phyloP scores from a whole-genome alignment of 768 basidiomycete genomes.

The Serendipita sp. region DNA sequence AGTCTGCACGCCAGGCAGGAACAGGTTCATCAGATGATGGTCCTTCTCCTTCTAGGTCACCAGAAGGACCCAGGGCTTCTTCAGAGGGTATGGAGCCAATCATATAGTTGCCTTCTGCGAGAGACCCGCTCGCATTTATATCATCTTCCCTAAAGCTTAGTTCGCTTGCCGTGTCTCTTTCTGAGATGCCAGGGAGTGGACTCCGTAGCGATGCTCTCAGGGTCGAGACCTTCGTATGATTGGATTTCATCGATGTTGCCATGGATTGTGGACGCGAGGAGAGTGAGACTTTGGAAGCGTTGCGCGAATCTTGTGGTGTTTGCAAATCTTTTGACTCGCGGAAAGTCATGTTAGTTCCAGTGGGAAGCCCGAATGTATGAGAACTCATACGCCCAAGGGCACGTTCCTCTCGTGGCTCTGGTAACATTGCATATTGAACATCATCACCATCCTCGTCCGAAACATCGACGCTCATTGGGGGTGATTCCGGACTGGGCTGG shows the following conservation, averaged over 20 bases:
- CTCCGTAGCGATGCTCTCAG: not conserved
- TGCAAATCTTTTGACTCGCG: not conserved
- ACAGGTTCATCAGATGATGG: not conserved
- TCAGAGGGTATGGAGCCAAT: not conserved
- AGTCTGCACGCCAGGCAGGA: not conserved
- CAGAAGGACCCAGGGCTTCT: not conserved
- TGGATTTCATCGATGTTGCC: not conserved
- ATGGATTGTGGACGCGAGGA: not conserved
- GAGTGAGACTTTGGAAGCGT: not conserved
- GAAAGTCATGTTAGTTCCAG: not conserved
- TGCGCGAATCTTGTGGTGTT: not conserved
- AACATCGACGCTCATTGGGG: not conserved
- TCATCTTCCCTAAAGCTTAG: constrained; percentile 3
- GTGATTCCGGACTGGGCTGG: not conserved
- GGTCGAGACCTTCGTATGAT: not conserved
- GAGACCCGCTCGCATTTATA: not conserved
- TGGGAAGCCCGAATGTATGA: constrained; percentile 1
- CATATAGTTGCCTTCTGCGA: not conserved
- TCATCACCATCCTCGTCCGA: not conserved
- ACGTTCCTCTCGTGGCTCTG: not conserved
- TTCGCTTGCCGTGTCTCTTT: constrained; percentile 3
- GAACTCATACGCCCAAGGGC: not conserved
- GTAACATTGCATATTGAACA: not conserved
- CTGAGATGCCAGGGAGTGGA: not conserved
- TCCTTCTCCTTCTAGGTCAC: not conserved